These are phyloP conservation scores for Globisporangium paroecandrum DNA, from an alignment of 352 stramenopile species.

Conservation along the genomic window DNA sequence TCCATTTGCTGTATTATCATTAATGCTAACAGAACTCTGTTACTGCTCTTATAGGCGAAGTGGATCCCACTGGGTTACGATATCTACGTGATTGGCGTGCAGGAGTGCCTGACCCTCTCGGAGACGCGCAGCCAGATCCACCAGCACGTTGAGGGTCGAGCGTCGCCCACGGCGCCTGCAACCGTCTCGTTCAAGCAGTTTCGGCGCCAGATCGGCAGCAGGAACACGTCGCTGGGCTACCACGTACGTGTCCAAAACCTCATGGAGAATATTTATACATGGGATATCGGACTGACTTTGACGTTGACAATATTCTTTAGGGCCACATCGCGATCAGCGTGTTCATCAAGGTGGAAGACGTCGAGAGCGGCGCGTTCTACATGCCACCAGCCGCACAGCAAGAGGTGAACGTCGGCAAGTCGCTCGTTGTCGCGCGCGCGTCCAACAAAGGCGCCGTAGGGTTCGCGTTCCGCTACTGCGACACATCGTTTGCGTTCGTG, in stretches of 20 bases:
- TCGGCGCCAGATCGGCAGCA: constrained; percentile 74
- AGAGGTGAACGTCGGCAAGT: constrained; percentile 68
- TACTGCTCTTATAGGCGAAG: constrained; percentile 32
- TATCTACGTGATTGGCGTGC: constrained; percentile 89
- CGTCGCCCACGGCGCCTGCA: constrained; percentile 22
- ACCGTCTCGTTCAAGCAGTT: constrained; percentile 48
- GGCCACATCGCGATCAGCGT: constrained; percentile 87
- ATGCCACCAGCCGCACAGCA: constrained; percentile 71
- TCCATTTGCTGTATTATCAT: not conserved
- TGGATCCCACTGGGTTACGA: constrained; percentile 87
- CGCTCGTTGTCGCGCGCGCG: constrained; percentile 67
- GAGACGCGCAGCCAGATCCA: constrained; percentile 58
- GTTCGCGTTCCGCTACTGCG: constrained; percentile 84
- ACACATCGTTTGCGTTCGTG: constrained; percentile 85
- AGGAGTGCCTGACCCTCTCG: constrained; percentile 83
- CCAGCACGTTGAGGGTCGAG: constrained; percentile 57
- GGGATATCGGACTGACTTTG: not conserved
- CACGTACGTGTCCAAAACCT: constrained; percentile 32
- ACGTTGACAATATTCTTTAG: constrained; percentile 15
- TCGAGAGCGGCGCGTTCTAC: constrained; percentile 74
- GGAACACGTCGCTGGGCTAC: constrained; percentile 78
- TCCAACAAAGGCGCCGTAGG: constrained; percentile 91
- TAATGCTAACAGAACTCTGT: not conserved
- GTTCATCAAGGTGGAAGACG: constrained; percentile 63
- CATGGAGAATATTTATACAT: not conserved